Evolutionary conservation across 31 red algal genomes (phyloP).

Genomic region (Bonnemaisonia californica): DNA sequence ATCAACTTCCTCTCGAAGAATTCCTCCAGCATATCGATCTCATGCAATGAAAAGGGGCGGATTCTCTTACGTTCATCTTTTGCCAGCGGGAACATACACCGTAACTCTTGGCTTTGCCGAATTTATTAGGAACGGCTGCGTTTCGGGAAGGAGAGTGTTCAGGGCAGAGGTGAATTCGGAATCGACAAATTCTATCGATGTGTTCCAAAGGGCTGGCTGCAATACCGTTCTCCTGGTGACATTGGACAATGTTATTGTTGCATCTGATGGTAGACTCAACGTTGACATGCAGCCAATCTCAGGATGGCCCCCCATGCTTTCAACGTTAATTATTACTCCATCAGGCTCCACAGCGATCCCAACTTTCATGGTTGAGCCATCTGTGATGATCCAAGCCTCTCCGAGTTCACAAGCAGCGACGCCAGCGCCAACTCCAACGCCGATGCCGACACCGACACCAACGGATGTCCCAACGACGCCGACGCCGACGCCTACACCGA

Average conservation of each 20-base stretch:
- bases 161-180: not conserved
- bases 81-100: slow-evolving; percentile 6
- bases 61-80: not conserved
- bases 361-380: too few species aligned
- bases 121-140: not conserved
- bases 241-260: not conserved
- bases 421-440: too few species aligned
- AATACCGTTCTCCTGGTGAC: not conserved
- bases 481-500: too few species aligned
- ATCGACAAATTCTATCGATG: not conserved
- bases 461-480: too few species aligned
- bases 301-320: not conserved
- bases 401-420: too few species aligned
- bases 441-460: too few species aligned
- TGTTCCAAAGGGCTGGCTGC: not conserved
- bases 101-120: slow-evolving; percentile 20
- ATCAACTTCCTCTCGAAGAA: not conserved
- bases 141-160: slow-evolving; percentile 23
- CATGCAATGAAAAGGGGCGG: slow-evolving; percentile 1
- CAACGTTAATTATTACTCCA: not conserved
- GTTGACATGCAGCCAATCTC: not conserved
- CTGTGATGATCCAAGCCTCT: too few species aligned
- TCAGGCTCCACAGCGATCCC: not conserved
- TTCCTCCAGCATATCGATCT: not conserved
- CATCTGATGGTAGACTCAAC: not conserved